phyloP scores from a whole-genome alignment of 805 yeast genomes.

The Saturnispora sanitii region DNA sequence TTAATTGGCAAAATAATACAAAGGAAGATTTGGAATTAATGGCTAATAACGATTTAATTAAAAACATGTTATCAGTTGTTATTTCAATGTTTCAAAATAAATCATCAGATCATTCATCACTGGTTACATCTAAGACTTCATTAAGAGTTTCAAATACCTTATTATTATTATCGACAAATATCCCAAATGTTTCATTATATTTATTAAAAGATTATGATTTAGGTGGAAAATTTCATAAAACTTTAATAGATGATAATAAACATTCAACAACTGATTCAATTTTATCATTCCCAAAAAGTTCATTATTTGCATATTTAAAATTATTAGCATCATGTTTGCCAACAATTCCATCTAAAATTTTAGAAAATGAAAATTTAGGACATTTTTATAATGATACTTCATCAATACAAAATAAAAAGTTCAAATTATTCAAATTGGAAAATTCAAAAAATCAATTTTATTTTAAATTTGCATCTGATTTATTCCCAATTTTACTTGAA shows the following conservation, averaged over 20 bases:
- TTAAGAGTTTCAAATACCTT: constrained; percentile 36
- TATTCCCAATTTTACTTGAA: constrained; percentile 46
- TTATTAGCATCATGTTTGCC: constrained; percentile 56
- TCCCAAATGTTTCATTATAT: constrained; percentile 30
- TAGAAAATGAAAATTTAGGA: constrained; percentile 19
- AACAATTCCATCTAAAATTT: constrained; percentile 14
- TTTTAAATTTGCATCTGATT: constrained; percentile 31
- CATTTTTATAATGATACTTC: constrained; percentile 20
- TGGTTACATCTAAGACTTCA: constrained; percentile 30
- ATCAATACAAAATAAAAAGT: constrained; percentile 13
- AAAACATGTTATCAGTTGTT: constrained; percentile 21
- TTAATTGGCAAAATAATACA: constrained; percentile 22
- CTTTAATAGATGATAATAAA: constrained; percentile 26
- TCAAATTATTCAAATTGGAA: constrained; percentile 20
- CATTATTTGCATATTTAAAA: constrained; percentile 43
- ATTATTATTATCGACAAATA: constrained; percentile 34
- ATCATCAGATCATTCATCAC: constrained; percentile 18
- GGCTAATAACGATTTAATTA: constrained; percentile 24
- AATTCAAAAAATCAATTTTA: constrained; percentile 15
- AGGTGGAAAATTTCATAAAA: constrained; percentile 37
- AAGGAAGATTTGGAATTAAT: neutral
- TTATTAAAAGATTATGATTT: constrained; percentile 41
- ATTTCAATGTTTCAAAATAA: constrained; percentile 18
- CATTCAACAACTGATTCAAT: constrained; percentile 49
- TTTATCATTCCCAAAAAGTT: constrained; percentile 64